Percentiles rank a stretch among this genome's conserved stretches.
phyloP scores from a whole-genome alignment of 2,329 filamentous ascomycete species.

The Pseudogymnoascus sp. region DNA sequence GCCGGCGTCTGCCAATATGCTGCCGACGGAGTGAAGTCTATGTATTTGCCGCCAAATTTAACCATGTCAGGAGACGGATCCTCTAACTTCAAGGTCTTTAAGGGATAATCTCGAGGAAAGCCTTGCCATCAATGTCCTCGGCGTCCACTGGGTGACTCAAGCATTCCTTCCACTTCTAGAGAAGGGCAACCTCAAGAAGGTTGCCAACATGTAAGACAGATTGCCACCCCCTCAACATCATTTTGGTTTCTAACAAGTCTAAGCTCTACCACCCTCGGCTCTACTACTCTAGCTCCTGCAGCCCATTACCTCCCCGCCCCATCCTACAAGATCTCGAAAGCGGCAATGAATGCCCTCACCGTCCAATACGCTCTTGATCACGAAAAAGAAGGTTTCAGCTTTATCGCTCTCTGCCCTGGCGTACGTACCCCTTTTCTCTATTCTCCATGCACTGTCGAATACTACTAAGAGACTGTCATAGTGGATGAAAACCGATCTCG shows the following conservation, averaged over 20 bases:
- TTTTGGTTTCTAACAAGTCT: neutral
- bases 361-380: constrained; percentile 35
- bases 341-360: constrained; percentile 41
- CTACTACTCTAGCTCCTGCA: constrained; percentile 27
- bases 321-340: constrained; percentile 40
- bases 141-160: constrained; percentile 33
- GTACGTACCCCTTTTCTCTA: constrained; percentile 27
- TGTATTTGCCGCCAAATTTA: neutral
- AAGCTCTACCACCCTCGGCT: constrained; percentile 37
- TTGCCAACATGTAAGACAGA: neutral
- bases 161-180: constrained; percentile 32
- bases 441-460: constrained; percentile 5
- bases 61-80: neutral
- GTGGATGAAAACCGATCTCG: constrained; percentile 42
- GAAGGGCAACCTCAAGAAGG: neutral
- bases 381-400: constrained; percentile 35
- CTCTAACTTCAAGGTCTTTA: neutral
- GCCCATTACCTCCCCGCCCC: constrained; percentile 22
- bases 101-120: constrained; percentile 24
- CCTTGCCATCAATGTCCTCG: constrained; percentile 33
- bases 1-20: constrained; percentile 28
- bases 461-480: constrained; percentile 18
- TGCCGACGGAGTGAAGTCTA: constrained; percentile 12
- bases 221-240: constrained; percentile 27
- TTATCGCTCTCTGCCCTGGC: constrained; percentile 38